phyloP scores from a whole-genome alignment of 2,329 filamentous ascomycete genomes.

The Colletotrichum gloeosporioides region DNA sequence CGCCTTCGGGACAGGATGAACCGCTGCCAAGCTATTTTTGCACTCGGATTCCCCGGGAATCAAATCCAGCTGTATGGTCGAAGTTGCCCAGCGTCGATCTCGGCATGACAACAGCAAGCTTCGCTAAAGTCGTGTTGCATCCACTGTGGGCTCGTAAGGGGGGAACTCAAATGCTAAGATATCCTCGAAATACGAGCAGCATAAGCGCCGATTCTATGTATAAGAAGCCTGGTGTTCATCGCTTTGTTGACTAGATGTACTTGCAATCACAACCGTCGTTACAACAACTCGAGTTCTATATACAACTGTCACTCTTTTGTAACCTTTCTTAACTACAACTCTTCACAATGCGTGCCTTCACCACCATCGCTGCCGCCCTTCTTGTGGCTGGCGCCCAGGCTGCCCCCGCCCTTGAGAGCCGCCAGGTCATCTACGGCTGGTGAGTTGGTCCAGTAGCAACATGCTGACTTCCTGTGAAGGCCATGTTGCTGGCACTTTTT shows the following conservation, averaged over 20 bases:
- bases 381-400: background rate
- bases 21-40: background rate
- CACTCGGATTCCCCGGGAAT: background rate
- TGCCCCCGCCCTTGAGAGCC: background rate
- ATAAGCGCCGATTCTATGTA: background rate
- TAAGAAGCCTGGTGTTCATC: background rate
- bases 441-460: background rate
- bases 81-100: background rate
- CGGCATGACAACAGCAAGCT: background rate
- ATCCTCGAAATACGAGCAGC: background rate
- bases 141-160: background rate
- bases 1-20: background rate
- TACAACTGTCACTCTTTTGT: background rate
- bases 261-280: background rate
- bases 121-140: background rate
- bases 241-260: accelerated
- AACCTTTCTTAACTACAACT: background rate
- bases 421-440: slow-evolving; percentile 9
- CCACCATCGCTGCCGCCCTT: background rate
- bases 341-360: background rate
- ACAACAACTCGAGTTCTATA: background rate
- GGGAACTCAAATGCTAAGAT: background rate
- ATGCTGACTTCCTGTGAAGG: background rate
- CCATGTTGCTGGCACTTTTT: background rate
- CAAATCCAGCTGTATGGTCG: background rate